Base-by-base conservation (phyloP, 345 rosid genomes). In the Geranium rotundifolium region DNA sequence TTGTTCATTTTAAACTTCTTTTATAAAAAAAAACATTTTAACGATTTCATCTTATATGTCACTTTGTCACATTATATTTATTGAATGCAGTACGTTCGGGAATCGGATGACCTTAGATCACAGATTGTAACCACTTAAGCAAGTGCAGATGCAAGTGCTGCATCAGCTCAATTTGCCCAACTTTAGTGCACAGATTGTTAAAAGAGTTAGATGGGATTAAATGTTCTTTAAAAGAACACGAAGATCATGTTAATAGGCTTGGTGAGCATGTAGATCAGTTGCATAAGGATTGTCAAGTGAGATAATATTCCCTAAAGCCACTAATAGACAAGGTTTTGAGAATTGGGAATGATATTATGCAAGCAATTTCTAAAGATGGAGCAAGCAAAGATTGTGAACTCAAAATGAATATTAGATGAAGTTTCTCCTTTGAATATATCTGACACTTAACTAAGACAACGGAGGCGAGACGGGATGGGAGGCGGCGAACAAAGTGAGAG, bases 141-240 rank as follows among this genome's bases (percentile, higher is more conserved):
- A 60, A 84, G 86, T 18, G 93, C 95, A 19, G 87, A 87, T 66
- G 84, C 79, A 67, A 89, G 88, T 73, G 87, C 86, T 59, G 73
- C 82, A 62, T 85, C 95, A 4, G 95, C 98, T n/a, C 82, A 85
- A 66, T 76, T 89, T 23, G 88, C 84, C 0, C 84, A 87, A 75
- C 79, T 85, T 66, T 93, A 83, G 59, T 89, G 93, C 61, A 67
- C 69, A 19, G 67, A 75, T 76, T 87, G 67, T 16, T 82, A 17
- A 80, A 80, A 66, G 93, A 92, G 31, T 71, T 89, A 62, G 85
- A 85, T 7, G 80, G 74, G 69, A 89, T 81, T 79, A 82, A 78
- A 5, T 34, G 64, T 61, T 81, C 87, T 6, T 69, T 87, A 64
- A 81, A 79, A 65, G 88, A 82, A 71, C 92, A 87, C 0, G 95